Base-by-base conservation (phyloP, 2,329 filamentous ascomycete genomes). In the Tympanopsis confertula region DNA sequence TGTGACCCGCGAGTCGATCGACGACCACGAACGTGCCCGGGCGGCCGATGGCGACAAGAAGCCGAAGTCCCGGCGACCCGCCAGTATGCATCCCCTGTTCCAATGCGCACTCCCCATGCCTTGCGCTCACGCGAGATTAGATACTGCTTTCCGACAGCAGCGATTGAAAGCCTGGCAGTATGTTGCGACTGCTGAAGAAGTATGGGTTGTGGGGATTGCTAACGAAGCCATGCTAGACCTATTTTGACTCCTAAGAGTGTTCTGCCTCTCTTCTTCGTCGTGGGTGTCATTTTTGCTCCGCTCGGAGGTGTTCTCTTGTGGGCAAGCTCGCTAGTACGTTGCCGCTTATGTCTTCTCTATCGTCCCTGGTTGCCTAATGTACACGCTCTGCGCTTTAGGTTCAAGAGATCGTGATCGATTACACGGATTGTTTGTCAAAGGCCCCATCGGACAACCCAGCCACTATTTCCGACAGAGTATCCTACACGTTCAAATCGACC, bases 81-180 rank as follows among this genome's bases (percentile, higher is more conserved):
- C 87, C 50, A 95, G 87, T 94, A 54, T 62, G 69, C 61, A 39
- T 37, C 20, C 61, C 59, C 72, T 55, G 33, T 39, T 41, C 43
- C 43, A 32, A 14, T 39, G 39, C 24, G 24, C 30, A 22, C 20
- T 39, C 14, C 39, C 26, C 13, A 29, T 26, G n/a, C 14, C 18
- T 35, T 30, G 38, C 17, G 37, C 24, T 32, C n/a, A 37, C 35
- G 43, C 20, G 29, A 28, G 37, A 39, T 32, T 53, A 94, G 86
- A 96, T 65, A 96, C 89, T 42, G 91, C 91, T 10, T 98, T 96
- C 58, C 77, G 91, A 51, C 91, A 98, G 58, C 91, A 98, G 63
- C 80, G 91, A 56, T 65, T 98, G 60, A 95, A 96, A 65, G 91
- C 91, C 66, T 98, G 91, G 91, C 91, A 98, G 82, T 93, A 69